These are phyloP conservation scores for Zelonia costaricensis DNA, from an alignment of 208 protist species.

Conservation along the genomic window DNA sequence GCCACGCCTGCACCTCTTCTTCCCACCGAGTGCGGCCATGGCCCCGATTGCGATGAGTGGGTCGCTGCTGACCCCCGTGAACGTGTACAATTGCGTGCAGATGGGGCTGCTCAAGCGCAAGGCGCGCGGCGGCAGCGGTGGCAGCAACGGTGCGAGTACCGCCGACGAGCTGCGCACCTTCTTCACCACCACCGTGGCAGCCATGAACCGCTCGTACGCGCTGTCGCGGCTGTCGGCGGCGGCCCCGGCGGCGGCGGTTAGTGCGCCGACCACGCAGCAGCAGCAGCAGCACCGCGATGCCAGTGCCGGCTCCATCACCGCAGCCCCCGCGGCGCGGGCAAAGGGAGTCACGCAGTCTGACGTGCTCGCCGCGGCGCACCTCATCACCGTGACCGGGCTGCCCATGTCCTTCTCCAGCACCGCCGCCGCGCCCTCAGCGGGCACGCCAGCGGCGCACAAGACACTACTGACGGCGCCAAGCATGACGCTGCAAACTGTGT, in stretches of 20 bases:
- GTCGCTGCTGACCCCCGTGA: slow-evolving; percentile 34
- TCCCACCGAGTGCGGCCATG: slow-evolving; percentile 17
- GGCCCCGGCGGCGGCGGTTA: too few relatives aligned
- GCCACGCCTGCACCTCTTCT: slow-evolving; percentile 61
- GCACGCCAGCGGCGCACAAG: slow-evolving; percentile 9
- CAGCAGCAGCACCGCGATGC: slow-evolving; percentile 1
- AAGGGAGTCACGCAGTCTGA: slow-evolving; percentile 2
- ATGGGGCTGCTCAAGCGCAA: slow-evolving; percentile 13
- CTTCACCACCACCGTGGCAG: slow-evolving; percentile 14
- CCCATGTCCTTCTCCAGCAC: slow-evolving; percentile 25
- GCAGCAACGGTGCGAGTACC: neutral
- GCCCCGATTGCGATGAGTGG: slow-evolving; percentile 35
- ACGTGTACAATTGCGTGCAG: slow-evolving; percentile 36
- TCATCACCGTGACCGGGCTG: slow-evolving; percentile 45
- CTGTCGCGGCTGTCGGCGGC: slow-evolving; percentile 6
- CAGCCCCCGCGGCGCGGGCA: slow-evolving; percentile 14
- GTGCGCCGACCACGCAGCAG: too few relatives aligned
- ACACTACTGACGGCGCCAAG: slow-evolving; percentile 42
- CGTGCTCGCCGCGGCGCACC: slow-evolving; percentile 27
- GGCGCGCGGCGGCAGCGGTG: neutral
- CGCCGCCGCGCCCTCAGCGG: slow-evolving; percentile 1
- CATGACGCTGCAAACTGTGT: slow-evolving; percentile 59
- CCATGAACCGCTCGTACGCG: slow-evolving; percentile 35
- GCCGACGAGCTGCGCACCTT: slow-evolving; percentile 12
- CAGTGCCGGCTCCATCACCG: neutral